Conservation (phyloP, 2,329 filamentous ascomycete genomes). For the Aspergillus transmontanensis region DNA sequence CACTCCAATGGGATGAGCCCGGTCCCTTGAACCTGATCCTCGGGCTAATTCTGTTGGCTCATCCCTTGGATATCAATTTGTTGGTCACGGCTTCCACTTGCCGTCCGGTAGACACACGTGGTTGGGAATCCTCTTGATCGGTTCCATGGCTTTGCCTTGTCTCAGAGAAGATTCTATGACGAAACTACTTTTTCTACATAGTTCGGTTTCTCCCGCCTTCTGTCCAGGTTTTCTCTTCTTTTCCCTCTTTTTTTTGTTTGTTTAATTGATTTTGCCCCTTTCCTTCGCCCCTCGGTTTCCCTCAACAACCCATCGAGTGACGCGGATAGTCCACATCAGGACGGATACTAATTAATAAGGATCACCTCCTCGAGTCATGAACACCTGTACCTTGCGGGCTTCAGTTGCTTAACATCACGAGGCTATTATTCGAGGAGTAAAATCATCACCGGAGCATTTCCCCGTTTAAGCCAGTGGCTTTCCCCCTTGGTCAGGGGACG, state of each 20-base stretch:
- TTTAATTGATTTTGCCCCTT: not conserved
- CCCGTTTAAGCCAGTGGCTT: not conserved
- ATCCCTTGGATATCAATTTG: not conserved
- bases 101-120: too few species aligned
- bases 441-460: not conserved
- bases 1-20: not conserved
- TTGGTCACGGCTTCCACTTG: not conserved
- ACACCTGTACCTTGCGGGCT: not conserved
- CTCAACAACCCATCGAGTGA: not conserved
- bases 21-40: not conserved
- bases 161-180: too few species aligned
- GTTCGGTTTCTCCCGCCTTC: too few species aligned
- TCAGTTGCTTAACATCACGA: not conserved
- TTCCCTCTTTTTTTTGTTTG: too few species aligned
- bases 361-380: not conserved
- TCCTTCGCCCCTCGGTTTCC: not conserved
- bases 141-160: not conserved
- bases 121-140: not conserved
- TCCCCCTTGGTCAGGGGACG: too few species aligned
- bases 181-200: too few species aligned
- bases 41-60: not conserved
- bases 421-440: accelerated
- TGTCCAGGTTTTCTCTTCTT: too few species aligned
- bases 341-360: not conserved
- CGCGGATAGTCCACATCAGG: not conserved